A percentile compares a stretch with the other conserved stretches of the same genome.
phyloP scores from a whole-genome alignment of 148 eudicot genomes.

The Silene conica region DNA sequence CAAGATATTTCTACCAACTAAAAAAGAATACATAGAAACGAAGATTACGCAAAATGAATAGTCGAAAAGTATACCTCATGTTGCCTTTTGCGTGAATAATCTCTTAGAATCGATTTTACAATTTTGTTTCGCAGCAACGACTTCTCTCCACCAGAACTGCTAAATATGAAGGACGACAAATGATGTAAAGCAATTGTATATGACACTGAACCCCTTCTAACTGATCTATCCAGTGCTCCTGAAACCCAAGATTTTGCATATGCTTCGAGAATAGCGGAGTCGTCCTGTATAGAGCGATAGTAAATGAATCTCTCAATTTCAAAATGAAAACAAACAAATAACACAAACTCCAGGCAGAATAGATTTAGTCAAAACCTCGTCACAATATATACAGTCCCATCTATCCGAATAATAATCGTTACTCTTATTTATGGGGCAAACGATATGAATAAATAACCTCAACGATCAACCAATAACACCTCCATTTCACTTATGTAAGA shows the following conservation, averaged over 20 bases:
- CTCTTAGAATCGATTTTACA: constrained; percentile 64
- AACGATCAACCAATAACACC: background rate
- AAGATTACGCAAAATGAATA: background rate
- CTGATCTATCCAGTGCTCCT: constrained; percentile 82
- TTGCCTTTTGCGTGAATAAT: constrained; percentile 57
- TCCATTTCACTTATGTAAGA: background rate
- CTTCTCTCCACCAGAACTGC: constrained; percentile 28
- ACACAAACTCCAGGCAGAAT: background rate
- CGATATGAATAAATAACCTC: background rate
- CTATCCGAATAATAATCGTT: background rate
- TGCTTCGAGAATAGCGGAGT: constrained; percentile 70
- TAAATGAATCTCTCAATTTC: background rate
- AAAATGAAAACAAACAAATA: background rate
- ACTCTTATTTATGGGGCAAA: background rate
- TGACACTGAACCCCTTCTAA: constrained; percentile 46
- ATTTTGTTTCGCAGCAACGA: constrained; percentile 56
- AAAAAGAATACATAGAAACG: background rate
- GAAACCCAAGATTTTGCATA: constrained; percentile 84
- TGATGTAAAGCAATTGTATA: constrained; percentile 69
- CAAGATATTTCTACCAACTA: background rate
- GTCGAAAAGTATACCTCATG: constrained; percentile 51
- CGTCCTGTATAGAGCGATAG: constrained; percentile 45
- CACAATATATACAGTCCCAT: background rate
- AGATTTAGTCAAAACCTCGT: background rate
- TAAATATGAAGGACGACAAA: constrained; percentile 68